Evolutionary conservation across 179 eudicot species (phyloP), one percentile per base, ranked within the genome.

Genomic region (Spinacia oleracea): DNA sequence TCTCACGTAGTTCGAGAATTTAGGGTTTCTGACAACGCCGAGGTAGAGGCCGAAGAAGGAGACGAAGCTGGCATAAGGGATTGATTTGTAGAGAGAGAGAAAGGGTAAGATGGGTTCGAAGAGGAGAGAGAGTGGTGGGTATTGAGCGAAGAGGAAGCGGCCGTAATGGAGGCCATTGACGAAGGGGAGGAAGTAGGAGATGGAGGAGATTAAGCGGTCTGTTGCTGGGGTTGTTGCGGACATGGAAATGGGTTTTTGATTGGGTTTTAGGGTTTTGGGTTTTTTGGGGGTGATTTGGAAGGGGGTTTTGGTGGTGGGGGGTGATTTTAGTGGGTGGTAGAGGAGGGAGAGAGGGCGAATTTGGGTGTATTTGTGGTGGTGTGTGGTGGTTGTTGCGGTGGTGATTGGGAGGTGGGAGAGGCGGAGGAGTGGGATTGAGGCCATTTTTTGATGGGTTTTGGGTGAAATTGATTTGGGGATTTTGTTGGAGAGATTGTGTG

Each of bases 121-220:
- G 34, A 84, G 78, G 60, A 80, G 62, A 25, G 89, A 79, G 14
- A 93, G 88, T 9, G 77, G n/a, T 0, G 97, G 98, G 87, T 78
- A 90, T 79, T 89, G 88, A 7, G 88, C 38, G 80, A 95, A 82
- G 67, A 95, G 89, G 88, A 86, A 95, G 0, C 92, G 91, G 45
- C 97, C 97, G 87, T 95, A 95, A 32, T 89, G 92, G 77, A 95
- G 86, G 80, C 93, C 91, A 84, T 95, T 93, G 83, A 95, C 81
- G 77, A 95, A 84, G 29, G 98, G 97, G 79, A 93, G 89, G 74
- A 88, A 83, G 92, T 95, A 95, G 0, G 88, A 80, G 0, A 82
- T 86, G 86, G 97, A 86, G 29, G 97, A 93, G 85, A 95, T 86
- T 25, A 95, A 55, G 31, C 98, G 97, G 83, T 93, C 97, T 29